Base-by-base conservation (phyloP, 129 eudicot species). In the Flaveria trinervia region DNA sequence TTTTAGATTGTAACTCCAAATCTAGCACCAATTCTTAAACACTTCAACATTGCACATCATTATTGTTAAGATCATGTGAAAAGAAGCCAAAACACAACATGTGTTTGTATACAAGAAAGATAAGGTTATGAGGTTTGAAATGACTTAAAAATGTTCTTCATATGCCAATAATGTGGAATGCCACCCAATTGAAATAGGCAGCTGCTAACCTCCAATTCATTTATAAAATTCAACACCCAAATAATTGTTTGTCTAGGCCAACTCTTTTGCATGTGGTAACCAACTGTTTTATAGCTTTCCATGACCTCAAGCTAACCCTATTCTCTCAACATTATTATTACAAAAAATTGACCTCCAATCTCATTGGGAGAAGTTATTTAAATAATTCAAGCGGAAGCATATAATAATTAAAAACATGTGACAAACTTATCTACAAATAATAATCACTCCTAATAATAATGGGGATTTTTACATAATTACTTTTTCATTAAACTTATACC, bases 231-330 rank as follows among this genome's bases (percentile, higher is more conserved):
- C 77, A 71, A 62, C 72, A 71, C 67, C 78, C 67, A 62, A 72
- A 72, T 79, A 50, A 79, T 72, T 65, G 60, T 23, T 56, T 56
- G 81, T 36, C 61, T 68, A 77, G 46, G 48, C 74, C 20, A 72
- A 79, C 83, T 72, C 60, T 65, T 80, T 65, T 73, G 74, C 83
- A 73, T 80, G 79, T 80, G 83, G 50, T 52, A 68, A 65, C 78
- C 78, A 79, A 65, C 52, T 65, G 71, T 68, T n/a, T 60, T 48
- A 36, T 79, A 70, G 65, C 82, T 72, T 79, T 79, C 48, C 83
- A 51, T 77, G 41, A 73, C 69, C 61, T 55, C 62, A 56, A 65
- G 9, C 41, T 41, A 43, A 20, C 77, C 49, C 43, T 52, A 43
- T 74, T 59, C 28, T 12, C 18, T 51, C 76, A 57, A 23, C 25